Base-by-base conservation (phyloP, 1,284 basidiomycete genomes). In the Ustilago xerochloae region DNA sequence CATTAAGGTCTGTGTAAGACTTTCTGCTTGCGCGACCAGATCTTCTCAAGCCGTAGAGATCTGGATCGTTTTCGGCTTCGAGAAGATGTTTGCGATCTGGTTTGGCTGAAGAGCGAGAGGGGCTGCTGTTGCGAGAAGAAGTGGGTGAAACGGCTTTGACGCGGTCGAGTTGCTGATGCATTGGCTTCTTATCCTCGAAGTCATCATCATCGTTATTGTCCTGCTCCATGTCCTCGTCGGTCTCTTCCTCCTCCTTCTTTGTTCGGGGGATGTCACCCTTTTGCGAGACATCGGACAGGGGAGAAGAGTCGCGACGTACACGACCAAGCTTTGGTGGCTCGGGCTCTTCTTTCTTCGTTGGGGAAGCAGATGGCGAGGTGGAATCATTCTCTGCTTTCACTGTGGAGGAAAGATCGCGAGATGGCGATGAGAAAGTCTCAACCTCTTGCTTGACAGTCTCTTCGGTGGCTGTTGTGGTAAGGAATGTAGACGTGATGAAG, bases 1-100 rank as follows among this genome's bases (percentile, higher is more conserved):
- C 74, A 51, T 67, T 64, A 32, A 33, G 59, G 8, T 78, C 72
- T 33, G 61, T 66, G 62, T 77, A 68, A 38, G 60, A 61, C 54
- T 72, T 80, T 65, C 68, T 71, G 58, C 55, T 78, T 66, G 65
- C 68, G 76, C 85, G 71, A 55, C 85, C 85, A 53, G 85, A 86
- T 66, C 85, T 58, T 52, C 85, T 61, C 1, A 85, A 75, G 10
- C 85, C 85, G 66, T 84, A 86, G 20, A 85, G 78, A 59, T 79
- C 81, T 24, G 79, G 81, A 58, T 84, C 77, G 29, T 63, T 72
- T 30, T 82, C 80, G 10, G 81, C 77, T 35, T 79, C 75, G 41
- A 65, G 50, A 20, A 77, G 59, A 50, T 69, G 72, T 38, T 55
- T 65, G 52, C 70, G 70, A 53, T 67, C 70, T n/a, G 63, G 56